Conservation (phyloP, 306 rosid genomes). For the Gillenia trifoliata region DNA sequence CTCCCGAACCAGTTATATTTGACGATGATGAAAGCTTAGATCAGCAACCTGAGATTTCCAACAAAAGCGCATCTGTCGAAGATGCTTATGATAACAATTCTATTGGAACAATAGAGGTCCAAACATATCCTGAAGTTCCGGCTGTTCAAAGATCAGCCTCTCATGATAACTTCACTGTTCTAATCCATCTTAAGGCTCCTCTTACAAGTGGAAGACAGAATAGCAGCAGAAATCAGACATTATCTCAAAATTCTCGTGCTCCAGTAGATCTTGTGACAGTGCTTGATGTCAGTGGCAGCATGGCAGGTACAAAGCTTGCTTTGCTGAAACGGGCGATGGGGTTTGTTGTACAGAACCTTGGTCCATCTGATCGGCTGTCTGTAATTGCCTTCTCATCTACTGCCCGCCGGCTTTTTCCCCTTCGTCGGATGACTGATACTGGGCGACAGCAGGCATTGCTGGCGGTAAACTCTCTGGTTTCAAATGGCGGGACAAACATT, state of each 20-base stretch:
- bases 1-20: slow-evolving; percentile 58
- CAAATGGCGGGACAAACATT: slow-evolving; percentile 84
- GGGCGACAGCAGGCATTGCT: slow-evolving; percentile 76
- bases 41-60: slow-evolving; percentile 31
- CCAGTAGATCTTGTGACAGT: slow-evolving; percentile 88
- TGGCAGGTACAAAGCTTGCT: slow-evolving; percentile 89
- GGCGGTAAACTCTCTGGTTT: slow-evolving; percentile 60
- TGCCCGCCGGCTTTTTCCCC: slow-evolving; percentile 83
- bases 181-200: slow-evolving; percentile 85
- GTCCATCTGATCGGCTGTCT: slow-evolving; percentile 79
- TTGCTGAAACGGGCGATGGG: slow-evolving; percentile 90
- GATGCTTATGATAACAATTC: slow-evolving; percentile 27
- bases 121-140: slow-evolving; percentile 70
- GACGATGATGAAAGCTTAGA: slow-evolving; percentile 79
- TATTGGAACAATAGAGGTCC: slow-evolving; percentile 45
- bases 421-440: slow-evolving; percentile 64
- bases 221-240: slow-evolving; percentile 15
- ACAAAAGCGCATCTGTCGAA: slow-evolving; percentile 9
- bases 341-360: slow-evolving; percentile 83
- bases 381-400: slow-evolving; percentile 79
- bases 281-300: slow-evolving; percentile 96
- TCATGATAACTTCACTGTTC: slow-evolving; percentile 56
- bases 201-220: slow-evolving; percentile 31
- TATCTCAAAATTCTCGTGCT: slow-evolving; percentile 47
- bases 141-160: slow-evolving; percentile 59